Evolutionary conservation across 2,329 filamentous ascomycete species (phyloP).

Genomic region (Claviceps fusiformis): DNA sequence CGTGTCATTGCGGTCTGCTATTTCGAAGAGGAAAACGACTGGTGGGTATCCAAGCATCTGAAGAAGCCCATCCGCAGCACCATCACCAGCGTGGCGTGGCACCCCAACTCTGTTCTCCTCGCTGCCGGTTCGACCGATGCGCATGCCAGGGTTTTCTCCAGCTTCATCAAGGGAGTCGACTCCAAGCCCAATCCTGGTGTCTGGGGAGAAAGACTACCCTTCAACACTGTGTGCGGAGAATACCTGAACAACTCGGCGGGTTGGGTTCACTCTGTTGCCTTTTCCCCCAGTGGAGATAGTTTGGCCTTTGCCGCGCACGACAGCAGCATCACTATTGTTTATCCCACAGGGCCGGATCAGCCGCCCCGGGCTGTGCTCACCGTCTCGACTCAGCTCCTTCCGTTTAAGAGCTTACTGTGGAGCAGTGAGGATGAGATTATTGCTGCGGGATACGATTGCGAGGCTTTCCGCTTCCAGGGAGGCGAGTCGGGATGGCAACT

Average conservation of each 20-base stretch:
- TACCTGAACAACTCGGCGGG: constrained; percentile 92
- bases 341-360: constrained; percentile 82
- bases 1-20: constrained; percentile 94
- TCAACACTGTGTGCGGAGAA: constrained; percentile 97
- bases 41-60: constrained; percentile 99
- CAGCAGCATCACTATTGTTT: constrained; percentile 92
- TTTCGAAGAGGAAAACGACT: constrained; percentile 98
- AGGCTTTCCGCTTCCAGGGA: constrained; percentile 81
- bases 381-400: constrained; percentile 77
- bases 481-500: constrained; percentile 71
- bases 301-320: constrained; percentile 91
- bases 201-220: constrained; percentile 91
- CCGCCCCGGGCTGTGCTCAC: constrained; percentile 82
- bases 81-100: constrained; percentile 89
- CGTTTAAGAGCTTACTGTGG: constrained; percentile 90
- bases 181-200: constrained; percentile 69
- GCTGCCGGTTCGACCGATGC: constrained; percentile 95
- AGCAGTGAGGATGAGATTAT: constrained; percentile 85
- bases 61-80: constrained; percentile 98
- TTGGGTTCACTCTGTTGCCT: constrained; percentile 88
- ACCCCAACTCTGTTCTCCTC: constrained; percentile 90
- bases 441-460: constrained; percentile 80
- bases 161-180: constrained; percentile 93
- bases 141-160: constrained; percentile 86
- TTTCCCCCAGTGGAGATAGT: constrained; percentile 85